A percentile compares a stretch with the other conserved stretches of the same genome.
phyloP scores from a whole-genome alignment of 2,329 filamentous ascomycete species.

The Penicillium sp. region DNA sequence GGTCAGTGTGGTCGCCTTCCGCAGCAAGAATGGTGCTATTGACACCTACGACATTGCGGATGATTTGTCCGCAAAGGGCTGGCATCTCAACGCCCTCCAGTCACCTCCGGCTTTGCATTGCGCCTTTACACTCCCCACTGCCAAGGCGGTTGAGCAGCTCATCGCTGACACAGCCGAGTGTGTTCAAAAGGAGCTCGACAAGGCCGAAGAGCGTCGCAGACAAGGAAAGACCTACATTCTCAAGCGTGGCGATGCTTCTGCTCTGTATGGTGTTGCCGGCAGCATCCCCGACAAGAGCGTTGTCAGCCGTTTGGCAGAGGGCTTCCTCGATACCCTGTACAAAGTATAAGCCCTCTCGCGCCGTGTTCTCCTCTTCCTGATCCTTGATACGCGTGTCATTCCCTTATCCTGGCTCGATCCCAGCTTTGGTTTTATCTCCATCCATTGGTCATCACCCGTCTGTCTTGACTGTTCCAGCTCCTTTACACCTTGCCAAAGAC shows the following conservation, averaged over 20 bases:
- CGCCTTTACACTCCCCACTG: slow-evolving; percentile 83
- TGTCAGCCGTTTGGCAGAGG: slow-evolving; percentile 80
- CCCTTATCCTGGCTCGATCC: too few relatives aligned
- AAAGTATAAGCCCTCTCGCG: slow-evolving; percentile 55
- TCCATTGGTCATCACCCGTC: too few relatives aligned
- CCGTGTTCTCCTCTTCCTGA: neutral
- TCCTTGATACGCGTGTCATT: too few relatives aligned
- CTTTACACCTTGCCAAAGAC: slow-evolving; percentile 1
- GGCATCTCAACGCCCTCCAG: slow-evolving; percentile 95
- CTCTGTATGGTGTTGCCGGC: slow-evolving; percentile 90
- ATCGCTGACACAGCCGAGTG: slow-evolving; percentile 61
- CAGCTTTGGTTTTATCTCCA: too few relatives aligned
- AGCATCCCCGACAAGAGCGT: slow-evolving; percentile 94
- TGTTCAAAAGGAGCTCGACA: slow-evolving; percentile 65
- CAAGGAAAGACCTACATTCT: slow-evolving; percentile 51
- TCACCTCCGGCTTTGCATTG: slow-evolving; percentile 88
- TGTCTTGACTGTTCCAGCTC: too few relatives aligned
- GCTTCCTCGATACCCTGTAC: slow-evolving; percentile 89
- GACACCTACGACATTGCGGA: slow-evolving; percentile 94
- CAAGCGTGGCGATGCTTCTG: slow-evolving; percentile 65
- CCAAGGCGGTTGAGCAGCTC: slow-evolving; percentile 72
- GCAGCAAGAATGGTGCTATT: slow-evolving; percentile 60
- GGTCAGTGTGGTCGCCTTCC: slow-evolving; percentile 86
- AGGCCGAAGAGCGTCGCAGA: slow-evolving; percentile 63
- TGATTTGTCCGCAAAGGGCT: slow-evolving; percentile 73